Base-by-base conservation (phyloP, 2,329 filamentous ascomycete species). In the Cladosporium sp. region DNA sequence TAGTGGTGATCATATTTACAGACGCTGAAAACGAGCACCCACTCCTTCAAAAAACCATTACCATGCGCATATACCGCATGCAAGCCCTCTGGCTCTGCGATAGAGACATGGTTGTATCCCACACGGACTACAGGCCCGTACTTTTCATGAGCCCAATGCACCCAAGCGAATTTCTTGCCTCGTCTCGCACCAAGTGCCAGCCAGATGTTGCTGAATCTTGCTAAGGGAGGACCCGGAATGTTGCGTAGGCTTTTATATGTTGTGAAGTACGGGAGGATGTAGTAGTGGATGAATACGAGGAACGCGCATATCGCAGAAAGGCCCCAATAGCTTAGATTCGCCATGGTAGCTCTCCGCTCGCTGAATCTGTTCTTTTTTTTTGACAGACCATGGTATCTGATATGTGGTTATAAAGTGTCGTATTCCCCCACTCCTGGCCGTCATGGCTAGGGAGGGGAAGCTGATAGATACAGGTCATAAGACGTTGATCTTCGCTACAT, bases 21-120 rank as follows among this genome's bases (percentile, higher is more conserved):
- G 18, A 18, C 21, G 12, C 3, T 55, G 14, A 21, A 3, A 5
- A 11, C 14, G 1, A 21, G 26, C 12, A 66, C 70, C 59, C 30
- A 71, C 67, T 71, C 71, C 67, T 78, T 78, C 14, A 75, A 59
- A 55, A 77, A 77, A 0, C 76, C 76, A 61, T 77, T 77, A 4
- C 76, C 76, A 62, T 78, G 76, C 1, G 69, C 70, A 54, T 73
- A 71, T 2, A 73, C 69, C 0, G 68, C 67, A 51, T 72, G 67
- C 11, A 72, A 65, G 7, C 68, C 71, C 52, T 69, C 69, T 7
- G 70, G 70, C 41, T 71, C 67, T 28, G 71, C 70, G 26, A 73
- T 72, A 1, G 71, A 73, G 51, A 73, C 61, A 64, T 61, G 59
- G 10, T 61, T 61, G 28, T 61, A 61, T 21, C 59, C 59, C 2